Conservation (phyloP, 306 rosid species). For the Ammopiptanthus mongolicus region DNA sequence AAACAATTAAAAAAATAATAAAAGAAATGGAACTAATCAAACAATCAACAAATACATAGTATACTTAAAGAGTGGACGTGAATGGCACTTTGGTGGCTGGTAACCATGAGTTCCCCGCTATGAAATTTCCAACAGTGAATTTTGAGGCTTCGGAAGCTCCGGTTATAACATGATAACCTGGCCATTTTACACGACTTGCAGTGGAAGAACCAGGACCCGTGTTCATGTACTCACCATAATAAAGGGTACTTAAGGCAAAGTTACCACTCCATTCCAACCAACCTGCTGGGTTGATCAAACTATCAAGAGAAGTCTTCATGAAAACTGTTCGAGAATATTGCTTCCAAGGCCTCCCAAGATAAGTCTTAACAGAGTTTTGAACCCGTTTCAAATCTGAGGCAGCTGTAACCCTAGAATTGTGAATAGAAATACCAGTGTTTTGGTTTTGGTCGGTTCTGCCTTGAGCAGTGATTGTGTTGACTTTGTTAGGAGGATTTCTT, state of each 20-base stretch:
- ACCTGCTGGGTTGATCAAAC: slow-evolving; percentile 50
- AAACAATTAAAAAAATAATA: neutral
- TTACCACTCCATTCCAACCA: slow-evolving; percentile 68
- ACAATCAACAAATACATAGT: neutral
- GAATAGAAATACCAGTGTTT: slow-evolving; percentile 69
- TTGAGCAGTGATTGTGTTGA: slow-evolving; percentile 61
- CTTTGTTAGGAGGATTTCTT: slow-evolving; percentile 52
- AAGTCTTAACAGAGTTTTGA: slow-evolving; percentile 32
- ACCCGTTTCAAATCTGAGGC: slow-evolving; percentile 32
- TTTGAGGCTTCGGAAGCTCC: slow-evolving; percentile 55
- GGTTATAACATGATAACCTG: slow-evolving; percentile 49
- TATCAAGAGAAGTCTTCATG: slow-evolving; percentile 48
- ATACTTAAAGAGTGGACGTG: slow-evolving; percentile 38
- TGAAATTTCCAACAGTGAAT: slow-evolving; percentile 49
- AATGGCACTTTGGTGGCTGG: slow-evolving; percentile 64
- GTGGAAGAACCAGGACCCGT: slow-evolving; percentile 57
- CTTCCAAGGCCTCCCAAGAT: slow-evolving; percentile 67
- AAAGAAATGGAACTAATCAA: neutral
- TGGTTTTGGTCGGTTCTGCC: slow-evolving; percentile 63
- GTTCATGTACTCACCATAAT: slow-evolving; percentile 57
- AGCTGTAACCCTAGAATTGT: slow-evolving; percentile 36
- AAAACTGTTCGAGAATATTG: slow-evolving; percentile 50
- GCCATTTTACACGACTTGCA: slow-evolving; percentile 49
- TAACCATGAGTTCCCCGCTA: slow-evolving; percentile 59
- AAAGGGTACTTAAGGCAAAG: slow-evolving; percentile 57